A percentile compares a stretch with the other conserved stretches of the same genome.
Evolutionary conservation across 2,329 filamentous ascomycete species (phyloP).

Genomic region (Paraconiothyrium brasiliense): DNA sequence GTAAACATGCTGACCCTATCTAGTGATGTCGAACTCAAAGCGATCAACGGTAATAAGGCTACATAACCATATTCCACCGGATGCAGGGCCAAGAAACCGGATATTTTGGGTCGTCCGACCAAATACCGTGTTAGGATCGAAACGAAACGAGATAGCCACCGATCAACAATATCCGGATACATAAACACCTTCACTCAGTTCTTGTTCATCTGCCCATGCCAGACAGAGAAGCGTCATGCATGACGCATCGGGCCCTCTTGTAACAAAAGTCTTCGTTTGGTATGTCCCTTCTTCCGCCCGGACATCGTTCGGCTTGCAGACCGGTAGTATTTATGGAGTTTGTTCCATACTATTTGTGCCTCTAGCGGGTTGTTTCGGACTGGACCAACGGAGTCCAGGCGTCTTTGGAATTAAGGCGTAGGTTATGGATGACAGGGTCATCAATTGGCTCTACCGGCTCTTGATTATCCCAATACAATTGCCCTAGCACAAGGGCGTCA

Average conservation of each 20-base stretch:
- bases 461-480: conserved; percentile 6
- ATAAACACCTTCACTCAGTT: conserved; percentile 3
- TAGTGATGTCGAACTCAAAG: conserved; percentile 75
- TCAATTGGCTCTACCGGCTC: conserved; percentile 6
- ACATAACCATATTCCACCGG: conserved; percentile 30
- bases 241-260: conserved; percentile 4
- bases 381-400: conserved; percentile 9
- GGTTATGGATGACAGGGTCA: conserved; percentile 10
- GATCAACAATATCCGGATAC: conserved; percentile 14
- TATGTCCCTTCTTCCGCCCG: conserved; percentile 11
- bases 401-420: neutral
- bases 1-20: conserved; percentile 21
- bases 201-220: conserved; percentile 4
- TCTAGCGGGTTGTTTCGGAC: conserved; percentile 1
- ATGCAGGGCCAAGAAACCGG: conserved; percentile 14
- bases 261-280: conserved; percentile 14
- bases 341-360: neutral
- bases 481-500: neutral
- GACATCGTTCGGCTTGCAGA: neutral
- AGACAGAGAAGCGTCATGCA: neutral
- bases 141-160: neutral
- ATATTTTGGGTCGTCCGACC: conserved; percentile 23
- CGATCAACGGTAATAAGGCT: conserved; percentile 63
- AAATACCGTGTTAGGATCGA: conserved; percentile 5
- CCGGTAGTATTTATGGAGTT: conserved; percentile 1